Conservation (phyloP, 2,329 filamentous ascomycete genomes). For the Coleophoma eucalyptorum region DNA sequence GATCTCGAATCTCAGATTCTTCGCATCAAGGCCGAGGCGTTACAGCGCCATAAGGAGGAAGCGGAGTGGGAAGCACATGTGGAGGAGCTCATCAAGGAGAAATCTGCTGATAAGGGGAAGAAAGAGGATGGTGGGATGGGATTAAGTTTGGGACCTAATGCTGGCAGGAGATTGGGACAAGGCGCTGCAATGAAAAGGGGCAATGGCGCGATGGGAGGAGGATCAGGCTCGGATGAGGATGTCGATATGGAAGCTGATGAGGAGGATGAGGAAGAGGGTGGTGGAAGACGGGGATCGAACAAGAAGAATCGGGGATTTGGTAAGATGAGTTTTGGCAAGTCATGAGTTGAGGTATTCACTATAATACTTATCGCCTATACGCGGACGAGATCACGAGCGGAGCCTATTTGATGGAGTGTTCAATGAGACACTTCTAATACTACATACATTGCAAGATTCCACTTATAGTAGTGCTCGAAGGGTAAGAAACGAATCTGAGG, state of each 20-base stretch:
- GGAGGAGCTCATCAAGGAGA: slow-evolving; percentile 29
- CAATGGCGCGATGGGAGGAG: slow-evolving; percentile 33
- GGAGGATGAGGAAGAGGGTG: slow-evolving; percentile 47
- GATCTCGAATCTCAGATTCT: slow-evolving; percentile 75
- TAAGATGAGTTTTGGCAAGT: slow-evolving; percentile 1
- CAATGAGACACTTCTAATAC: too few relatives aligned
- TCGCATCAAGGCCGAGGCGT: slow-evolving; percentile 57
- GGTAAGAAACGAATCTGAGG: background rate
- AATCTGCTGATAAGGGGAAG: slow-evolving; percentile 33
- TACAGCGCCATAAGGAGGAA: slow-evolving; percentile 40
- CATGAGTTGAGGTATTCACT: slow-evolving; percentile 1
- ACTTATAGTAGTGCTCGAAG: background rate
- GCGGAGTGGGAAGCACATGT: slow-evolving; percentile 23
- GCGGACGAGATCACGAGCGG: too few relatives aligned
- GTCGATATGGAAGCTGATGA: slow-evolving; percentile 53
- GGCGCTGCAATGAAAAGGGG: slow-evolving; percentile 16
- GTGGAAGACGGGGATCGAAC: slow-evolving; percentile 46
- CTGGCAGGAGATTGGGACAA: slow-evolving; percentile 15
- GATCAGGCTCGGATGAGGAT: slow-evolving; percentile 38
- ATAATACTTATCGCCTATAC: too few relatives aligned
- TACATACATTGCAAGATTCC: too few relatives aligned
- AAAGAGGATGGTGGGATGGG: slow-evolving; percentile 44
- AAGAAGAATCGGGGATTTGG: slow-evolving; percentile 45
- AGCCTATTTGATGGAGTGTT: too few relatives aligned
- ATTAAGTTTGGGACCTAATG: slow-evolving; percentile 33